phyloP scores from a whole-genome alignment of 768 basidiomycete genomes.

The Panaeolus cyanescens region DNA sequence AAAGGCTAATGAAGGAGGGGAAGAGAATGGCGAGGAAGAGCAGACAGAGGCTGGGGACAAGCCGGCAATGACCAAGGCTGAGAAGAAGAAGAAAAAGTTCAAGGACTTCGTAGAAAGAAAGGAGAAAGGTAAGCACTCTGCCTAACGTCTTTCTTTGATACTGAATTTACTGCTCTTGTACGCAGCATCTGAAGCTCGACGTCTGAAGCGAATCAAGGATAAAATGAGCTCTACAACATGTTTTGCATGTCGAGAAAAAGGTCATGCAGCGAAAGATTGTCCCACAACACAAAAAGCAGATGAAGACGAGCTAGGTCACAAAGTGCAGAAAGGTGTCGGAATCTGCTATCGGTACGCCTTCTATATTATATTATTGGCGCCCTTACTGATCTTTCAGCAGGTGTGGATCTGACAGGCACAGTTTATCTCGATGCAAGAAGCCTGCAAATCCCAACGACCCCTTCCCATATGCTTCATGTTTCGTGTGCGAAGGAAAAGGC shows the following conservation, averaged over 20 bases:
- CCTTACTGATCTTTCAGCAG: constrained; percentile 35
- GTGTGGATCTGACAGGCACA: constrained; percentile 81
- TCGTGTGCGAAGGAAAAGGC: constrained; percentile 82
- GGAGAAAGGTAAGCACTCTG: constrained; percentile 22
- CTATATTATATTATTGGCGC: background rate
- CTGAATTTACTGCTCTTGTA: background rate
- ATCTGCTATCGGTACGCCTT: constrained; percentile 71
- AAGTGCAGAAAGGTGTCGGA: constrained; percentile 39
- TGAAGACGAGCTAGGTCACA: constrained; percentile 13
- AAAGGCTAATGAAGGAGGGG: constrained; percentile 25
- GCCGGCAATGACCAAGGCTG: constrained; percentile 19
- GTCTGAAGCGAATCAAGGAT: constrained; percentile 63
- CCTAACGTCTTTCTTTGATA: background rate
- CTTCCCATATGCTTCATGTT: constrained; percentile 89
- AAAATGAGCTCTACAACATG: constrained; percentile 65
- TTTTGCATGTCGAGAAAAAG: constrained; percentile 83
- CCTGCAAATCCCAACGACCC: constrained; percentile 62
- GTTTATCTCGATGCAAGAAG: constrained; percentile 75
- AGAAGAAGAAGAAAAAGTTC: constrained; percentile 32
- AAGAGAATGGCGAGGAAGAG: constrained; percentile 16
- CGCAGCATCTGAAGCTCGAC: constrained; percentile 54
- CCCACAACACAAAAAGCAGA: constrained; percentile 41
- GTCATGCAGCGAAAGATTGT: constrained; percentile 85
- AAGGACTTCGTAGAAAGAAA: constrained; percentile 30
- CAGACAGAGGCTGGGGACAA: constrained; percentile 13